phyloP scores from a whole-genome alignment of 2,329 filamentous ascomycete species.

The Pseudopithomyces maydicus region DNA sequence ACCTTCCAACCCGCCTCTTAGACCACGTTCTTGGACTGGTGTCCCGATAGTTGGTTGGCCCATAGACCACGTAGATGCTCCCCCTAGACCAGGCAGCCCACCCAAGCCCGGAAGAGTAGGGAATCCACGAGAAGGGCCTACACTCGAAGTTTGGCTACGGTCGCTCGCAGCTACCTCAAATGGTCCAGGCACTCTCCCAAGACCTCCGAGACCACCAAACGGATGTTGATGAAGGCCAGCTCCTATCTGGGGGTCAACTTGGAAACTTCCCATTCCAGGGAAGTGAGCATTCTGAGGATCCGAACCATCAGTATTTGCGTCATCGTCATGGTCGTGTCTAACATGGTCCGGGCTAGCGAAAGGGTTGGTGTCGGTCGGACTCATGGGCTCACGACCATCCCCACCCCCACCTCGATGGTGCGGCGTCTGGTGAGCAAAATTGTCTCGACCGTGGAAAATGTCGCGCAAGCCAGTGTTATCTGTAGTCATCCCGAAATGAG shows the following conservation, averaged over 20 bases:
- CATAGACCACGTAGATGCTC: conserved; percentile 65
- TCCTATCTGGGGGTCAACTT: conserved; percentile 50
- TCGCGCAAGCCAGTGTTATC: conserved; percentile 63
- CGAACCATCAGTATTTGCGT: conserved; percentile 62
- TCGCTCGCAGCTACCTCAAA: conserved; percentile 73
- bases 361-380: conserved; percentile 93
- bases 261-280: conserved; percentile 61
- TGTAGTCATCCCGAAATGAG: conserved; percentile 64
- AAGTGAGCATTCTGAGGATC: conserved; percentile 58
- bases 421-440: conserved; percentile 62
- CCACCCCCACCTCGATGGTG: conserved; percentile 51
- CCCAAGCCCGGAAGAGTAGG: conserved; percentile 65
- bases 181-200: conserved; percentile 51
- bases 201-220: conserved; percentile 62
- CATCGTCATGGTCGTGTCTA: conserved; percentile 66
- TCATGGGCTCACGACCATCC: conserved; percentile 71
- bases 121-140: conserved; percentile 74
- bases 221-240: conserved; percentile 46
- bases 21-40: conserved; percentile 65
- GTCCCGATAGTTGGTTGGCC: conserved; percentile 77
- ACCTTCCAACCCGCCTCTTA: conserved; percentile 56
- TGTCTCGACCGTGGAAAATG: conserved; percentile 61
- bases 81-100: conserved; percentile 61
- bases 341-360: conserved; percentile 89
- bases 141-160: conserved; percentile 90